Conservation (phyloP, 75 land plant species). For the Sequoia sempervirens region DNA sequence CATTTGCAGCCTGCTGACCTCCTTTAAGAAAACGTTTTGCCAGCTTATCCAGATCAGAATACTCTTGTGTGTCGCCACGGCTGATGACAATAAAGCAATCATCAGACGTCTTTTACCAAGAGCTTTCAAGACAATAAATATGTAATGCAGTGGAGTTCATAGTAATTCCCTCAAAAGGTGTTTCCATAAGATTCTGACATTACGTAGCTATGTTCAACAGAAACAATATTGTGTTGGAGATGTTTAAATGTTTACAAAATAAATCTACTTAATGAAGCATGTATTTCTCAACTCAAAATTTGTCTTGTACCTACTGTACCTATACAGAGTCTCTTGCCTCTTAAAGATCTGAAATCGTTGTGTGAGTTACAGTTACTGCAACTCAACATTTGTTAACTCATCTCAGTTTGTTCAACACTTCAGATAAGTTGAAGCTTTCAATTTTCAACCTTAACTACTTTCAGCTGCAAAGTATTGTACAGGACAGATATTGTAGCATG, state of each 20-base stretch:
- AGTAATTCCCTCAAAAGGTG: background rate
- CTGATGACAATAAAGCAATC: constrained; percentile 25
- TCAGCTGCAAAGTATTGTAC: background rate
- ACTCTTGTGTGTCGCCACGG: constrained; percentile 63
- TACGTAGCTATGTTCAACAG: background rate
- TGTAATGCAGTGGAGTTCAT: background rate
- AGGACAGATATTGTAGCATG: background rate
- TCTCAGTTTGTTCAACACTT: background rate
- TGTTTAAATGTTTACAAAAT: background rate
- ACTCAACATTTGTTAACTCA: background rate
- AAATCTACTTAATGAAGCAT: too few species aligned
- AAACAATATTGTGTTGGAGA: background rate
- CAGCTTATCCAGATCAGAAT: constrained; percentile 64
- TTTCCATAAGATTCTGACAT: background rate
- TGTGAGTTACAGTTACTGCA: background rate
- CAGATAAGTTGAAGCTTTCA: background rate
- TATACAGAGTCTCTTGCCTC: background rate
- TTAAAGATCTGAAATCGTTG: background rate
- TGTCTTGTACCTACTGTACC: background rate
- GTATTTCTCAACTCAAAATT: background rate
- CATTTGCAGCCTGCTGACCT: constrained; percentile 7
- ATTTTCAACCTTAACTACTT: background rate
- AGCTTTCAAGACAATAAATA: background rate
- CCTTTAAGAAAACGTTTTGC: constrained; percentile 55
- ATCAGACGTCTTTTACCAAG: background rate